Base-by-base conservation (phyloP, 306 rosid genomes). In the Lathyrus tuberosus region DNA sequence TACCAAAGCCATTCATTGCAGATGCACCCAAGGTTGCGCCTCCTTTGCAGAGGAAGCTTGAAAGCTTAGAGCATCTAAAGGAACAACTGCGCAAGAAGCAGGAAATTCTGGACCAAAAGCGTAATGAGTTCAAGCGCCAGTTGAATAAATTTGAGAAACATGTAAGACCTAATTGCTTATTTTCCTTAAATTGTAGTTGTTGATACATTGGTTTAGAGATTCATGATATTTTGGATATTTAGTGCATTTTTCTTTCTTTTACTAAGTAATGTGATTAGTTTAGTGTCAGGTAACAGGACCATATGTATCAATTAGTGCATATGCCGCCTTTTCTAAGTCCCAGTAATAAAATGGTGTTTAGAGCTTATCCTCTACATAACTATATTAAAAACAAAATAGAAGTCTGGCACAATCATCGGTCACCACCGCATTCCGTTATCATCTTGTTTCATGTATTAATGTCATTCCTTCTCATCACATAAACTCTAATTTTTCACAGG, bases 61-160 rank as follows among this genome's bases (percentile, higher is more conserved):
- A 83, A 49, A 79, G 67, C 80, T 76, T 91, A 42, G 99, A 89
- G 86, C 87, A 77, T 81, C 81, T 91, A 57, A 95, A 87, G 85
- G 97, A 91, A 79, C 90, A 91, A 84, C 85, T 95, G 73, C 97
- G 96, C 77, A 95, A 86, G 89, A 95, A 91, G 79, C 99, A 85
- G 81, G 96, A 95, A 86, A 82, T 89, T 89, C 86, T 95, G 69
- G 96, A 85, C 67, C 95, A 91, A 82, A 95, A 87, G 90, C 88
- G 97, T 67, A 83, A 79, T 17, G 91, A 91, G 72, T 95, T 95
- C 75, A 78, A 82, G 71, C 97, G 93, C 63, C 87, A 80, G 80
- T 82, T 95, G 78, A 78, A 74, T 76, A 89, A 91, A 80, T 86
- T 95, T 76, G 91, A 79, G 83, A 91, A 95, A 84, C 92, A 89